Evolutionary conservation across 768 basidiomycete genomes (phyloP).

Genomic region (Termitomyces sp.): DNA sequence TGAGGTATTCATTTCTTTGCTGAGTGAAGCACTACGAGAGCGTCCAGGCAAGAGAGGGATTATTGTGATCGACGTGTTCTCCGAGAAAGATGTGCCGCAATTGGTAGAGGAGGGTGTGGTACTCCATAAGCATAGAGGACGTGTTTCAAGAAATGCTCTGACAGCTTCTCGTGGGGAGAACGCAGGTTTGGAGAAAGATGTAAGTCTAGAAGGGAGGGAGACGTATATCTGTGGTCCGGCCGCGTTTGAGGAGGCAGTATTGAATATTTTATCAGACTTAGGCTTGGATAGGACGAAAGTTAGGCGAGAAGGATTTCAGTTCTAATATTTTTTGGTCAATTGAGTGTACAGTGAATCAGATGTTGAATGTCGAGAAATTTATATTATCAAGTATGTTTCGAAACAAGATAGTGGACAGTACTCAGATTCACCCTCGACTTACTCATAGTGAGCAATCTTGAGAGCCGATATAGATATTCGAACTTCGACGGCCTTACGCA

Average conservation of each 20-base stretch:
- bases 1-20: conserved; percentile 38
- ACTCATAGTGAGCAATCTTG: too few relatives aligned
- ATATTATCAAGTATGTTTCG: too few relatives aligned
- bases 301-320: conserved; percentile 36
- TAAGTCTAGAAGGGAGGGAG: conserved; percentile 16
- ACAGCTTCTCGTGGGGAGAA: conserved; percentile 1
- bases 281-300: conserved; percentile 29
- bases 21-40: conserved; percentile 22
- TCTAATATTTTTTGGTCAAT: conserved; percentile 18
- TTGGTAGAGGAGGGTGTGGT: conserved; percentile 3
- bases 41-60: conserved; percentile 5
- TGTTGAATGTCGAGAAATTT: too few relatives aligned
- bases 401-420: too few relatives aligned
- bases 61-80: conserved; percentile 34
- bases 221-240: conserved; percentile 47
- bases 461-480: too few relatives aligned
- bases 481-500: too few relatives aligned
- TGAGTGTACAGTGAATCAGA: neutral
- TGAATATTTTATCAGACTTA: conserved; percentile 25
- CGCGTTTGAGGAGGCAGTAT: conserved; percentile 34
- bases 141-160: conserved; percentile 17
- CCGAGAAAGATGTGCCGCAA: conserved; percentile 13
- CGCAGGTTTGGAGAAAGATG: neutral
- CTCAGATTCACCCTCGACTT: too few relatives aligned
- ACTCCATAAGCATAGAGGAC: conserved; percentile 15